These are phyloP conservation scores for Oryza longistaminata DNA, from an alignment of 176 grass and related monocot species.

Conservation along the genomic window DNA sequence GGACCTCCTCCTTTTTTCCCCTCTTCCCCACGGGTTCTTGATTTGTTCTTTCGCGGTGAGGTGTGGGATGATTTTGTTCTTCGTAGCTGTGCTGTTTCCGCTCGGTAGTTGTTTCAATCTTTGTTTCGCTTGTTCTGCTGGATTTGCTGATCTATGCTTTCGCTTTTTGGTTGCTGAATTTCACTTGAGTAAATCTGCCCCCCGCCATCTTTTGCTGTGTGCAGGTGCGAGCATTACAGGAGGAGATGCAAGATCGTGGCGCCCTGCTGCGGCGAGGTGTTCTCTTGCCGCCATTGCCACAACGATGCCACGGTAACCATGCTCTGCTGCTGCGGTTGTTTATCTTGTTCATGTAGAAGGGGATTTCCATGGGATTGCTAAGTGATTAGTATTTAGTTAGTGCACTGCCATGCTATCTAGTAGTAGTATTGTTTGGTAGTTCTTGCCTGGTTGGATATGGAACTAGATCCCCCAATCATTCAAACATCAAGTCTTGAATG, in stretches of 20 bases:
- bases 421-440: background rate
- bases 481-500: background rate
- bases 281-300: slow-evolving; percentile 91
- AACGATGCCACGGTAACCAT: slow-evolving; percentile 69
- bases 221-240: slow-evolving; percentile 81
- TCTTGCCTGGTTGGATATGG: background rate
- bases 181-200: background rate
- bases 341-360: slow-evolving; percentile 1
- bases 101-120: background rate
- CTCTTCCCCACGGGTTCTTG: background rate
- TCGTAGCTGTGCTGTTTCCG: background rate
- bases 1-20: background rate
- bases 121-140: background rate
- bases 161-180: background rate
- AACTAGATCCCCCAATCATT: background rate
- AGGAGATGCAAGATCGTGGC: slow-evolving; percentile 95
- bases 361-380: background rate
- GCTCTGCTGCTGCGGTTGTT: background rate
- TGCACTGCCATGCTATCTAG: too few species aligned
- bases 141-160: background rate
- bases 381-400: background rate
- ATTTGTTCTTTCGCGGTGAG: slow-evolving; percentile 12
- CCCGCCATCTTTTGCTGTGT: background rate
- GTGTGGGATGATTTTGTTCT: background rate
- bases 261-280: slow-evolving; percentile 80